Conservation (phyloP, 305 asterid genomes). For the Fraxinus angustifolia region DNA sequence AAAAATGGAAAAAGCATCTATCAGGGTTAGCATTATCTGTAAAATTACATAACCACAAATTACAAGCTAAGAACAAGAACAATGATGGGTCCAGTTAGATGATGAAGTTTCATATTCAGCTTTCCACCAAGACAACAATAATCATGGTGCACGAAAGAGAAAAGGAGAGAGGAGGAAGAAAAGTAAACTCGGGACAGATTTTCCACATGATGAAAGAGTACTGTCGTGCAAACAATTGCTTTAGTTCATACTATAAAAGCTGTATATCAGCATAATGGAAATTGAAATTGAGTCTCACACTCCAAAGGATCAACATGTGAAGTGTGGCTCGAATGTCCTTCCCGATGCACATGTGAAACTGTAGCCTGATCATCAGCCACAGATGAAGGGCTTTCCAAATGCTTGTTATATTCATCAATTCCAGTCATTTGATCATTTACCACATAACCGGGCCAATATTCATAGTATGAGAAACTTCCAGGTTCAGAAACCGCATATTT, state of each 20-base stretch:
- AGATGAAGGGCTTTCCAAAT: slow-evolving; percentile 40
- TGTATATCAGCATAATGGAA: neutral
- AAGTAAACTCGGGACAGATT: neutral
- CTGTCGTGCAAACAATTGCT: neutral
- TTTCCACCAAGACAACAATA: neutral
- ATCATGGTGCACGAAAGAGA: neutral
- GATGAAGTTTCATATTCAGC: slow-evolving; percentile 4
- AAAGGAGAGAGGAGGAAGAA: slow-evolving; percentile 4
- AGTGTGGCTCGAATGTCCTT: slow-evolving; percentile 40
- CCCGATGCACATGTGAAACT: slow-evolving; percentile 37
- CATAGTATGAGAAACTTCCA: slow-evolving; percentile 63
- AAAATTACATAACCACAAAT: neutral
- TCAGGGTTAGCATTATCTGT: neutral
- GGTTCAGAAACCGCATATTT: slow-evolving; percentile 69
- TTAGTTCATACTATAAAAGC: neutral
- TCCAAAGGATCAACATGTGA: slow-evolving; percentile 50
- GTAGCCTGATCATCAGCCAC: slow-evolving; percentile 42
- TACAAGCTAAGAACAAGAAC: slow-evolving; percentile 7
- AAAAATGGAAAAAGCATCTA: neutral
- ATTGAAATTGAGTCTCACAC: slow-evolving; percentile 46
- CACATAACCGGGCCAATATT: slow-evolving; percentile 53
- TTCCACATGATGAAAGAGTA: neutral
- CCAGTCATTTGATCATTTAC: slow-evolving; percentile 43
- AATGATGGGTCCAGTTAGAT: neutral
- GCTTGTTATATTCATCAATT: slow-evolving; percentile 40